phyloP scores from a whole-genome alignment of 768 basidiomycete species.

The Amanita exitialis region DNA sequence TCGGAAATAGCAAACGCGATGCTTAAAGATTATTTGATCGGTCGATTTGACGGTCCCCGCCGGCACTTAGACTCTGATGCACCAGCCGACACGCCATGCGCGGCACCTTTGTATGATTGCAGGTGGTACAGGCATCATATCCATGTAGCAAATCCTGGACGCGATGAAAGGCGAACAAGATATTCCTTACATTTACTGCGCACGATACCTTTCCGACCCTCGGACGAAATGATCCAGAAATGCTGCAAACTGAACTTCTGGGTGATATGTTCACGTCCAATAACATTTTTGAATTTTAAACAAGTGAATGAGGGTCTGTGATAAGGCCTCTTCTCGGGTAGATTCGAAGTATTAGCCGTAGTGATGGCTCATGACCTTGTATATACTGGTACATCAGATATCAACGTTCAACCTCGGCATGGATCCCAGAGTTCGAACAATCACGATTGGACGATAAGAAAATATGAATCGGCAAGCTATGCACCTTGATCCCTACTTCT shows the following conservation, averaged over 20 bases:
- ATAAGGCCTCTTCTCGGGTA: too few species aligned
- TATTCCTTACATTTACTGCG: slow-evolving; percentile 64
- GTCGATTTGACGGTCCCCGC: slow-evolving; percentile 23
- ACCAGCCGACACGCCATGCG: slow-evolving; percentile 23
- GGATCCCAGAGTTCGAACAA: not conserved
- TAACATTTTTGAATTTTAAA: not conserved
- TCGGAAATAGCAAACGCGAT: slow-evolving; percentile 35
- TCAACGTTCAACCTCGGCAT: too few species aligned
- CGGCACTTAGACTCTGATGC: too few species aligned
- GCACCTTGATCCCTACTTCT: not conserved
- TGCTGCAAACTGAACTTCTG: not conserved
- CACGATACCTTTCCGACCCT: not conserved
- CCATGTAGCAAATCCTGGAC: slow-evolving; percentile 42
- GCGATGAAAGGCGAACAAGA: slow-evolving; percentile 77
- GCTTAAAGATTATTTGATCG: slow-evolving; percentile 43
- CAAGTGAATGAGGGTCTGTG: too few species aligned
- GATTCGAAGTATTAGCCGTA: too few species aligned
- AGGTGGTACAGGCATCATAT: slow-evolving; percentile 53
- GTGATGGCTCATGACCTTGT: too few species aligned
- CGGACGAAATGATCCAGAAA: not conserved
- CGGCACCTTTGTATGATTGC: slow-evolving; percentile 42
- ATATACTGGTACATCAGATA: too few species aligned
- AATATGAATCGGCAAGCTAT: not conserved
- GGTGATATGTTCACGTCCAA: not conserved
- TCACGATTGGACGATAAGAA: slow-evolving; percentile 1